These are phyloP conservation scores for Flagelloscypha sp. DNA, from an alignment of 768 basidiomycete species.

Conservation along the genomic window DNA sequence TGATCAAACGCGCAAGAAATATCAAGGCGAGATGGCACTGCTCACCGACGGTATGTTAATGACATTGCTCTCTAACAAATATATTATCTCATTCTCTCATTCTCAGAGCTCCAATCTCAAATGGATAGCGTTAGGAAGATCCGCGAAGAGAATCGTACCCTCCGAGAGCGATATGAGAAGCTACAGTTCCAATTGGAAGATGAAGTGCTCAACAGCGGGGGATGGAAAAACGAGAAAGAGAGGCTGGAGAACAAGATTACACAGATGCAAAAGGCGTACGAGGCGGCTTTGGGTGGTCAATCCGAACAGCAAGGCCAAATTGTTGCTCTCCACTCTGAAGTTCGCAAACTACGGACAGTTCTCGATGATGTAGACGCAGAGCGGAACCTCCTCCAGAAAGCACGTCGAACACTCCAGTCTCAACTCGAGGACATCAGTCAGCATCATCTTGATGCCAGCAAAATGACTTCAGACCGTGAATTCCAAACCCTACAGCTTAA, in stretches of 20 bases:
- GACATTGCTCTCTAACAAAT: neutral
- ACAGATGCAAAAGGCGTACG: conserved; percentile 69
- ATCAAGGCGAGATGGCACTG: conserved; percentile 77
- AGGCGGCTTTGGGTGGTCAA: conserved; percentile 61
- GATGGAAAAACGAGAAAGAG: conserved; percentile 86
- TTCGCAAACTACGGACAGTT: conserved; percentile 71
- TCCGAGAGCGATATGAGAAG: conserved; percentile 68
- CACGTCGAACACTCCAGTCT: conserved; percentile 69
- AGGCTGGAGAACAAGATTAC: conserved; percentile 76
- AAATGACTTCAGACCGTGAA: conserved; percentile 64
- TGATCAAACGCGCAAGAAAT: conserved; percentile 80
- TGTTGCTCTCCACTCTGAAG: conserved; percentile 76
- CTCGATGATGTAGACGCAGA: conserved; percentile 84
- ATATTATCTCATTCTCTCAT: conserved; percentile 4
- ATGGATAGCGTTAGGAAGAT: conserved; percentile 67
- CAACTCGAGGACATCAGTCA: conserved; percentile 76
- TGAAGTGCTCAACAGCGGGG: conserved; percentile 59
- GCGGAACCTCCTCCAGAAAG: conserved; percentile 69
- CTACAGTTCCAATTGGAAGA: conserved; percentile 70
- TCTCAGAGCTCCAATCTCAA: conserved; percentile 65
- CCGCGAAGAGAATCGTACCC: conserved; percentile 73
- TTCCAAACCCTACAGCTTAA: conserved; percentile 67
- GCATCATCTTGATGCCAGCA: conserved; percentile 61
- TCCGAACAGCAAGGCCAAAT: conserved; percentile 81
- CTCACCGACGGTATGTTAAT: conserved; percentile 58